Evolutionary conservation across 2,329 filamentous ascomycete genomes (phyloP), one percentile per base, ranked within the genome.

Genomic region (Diaporthe helianthi): DNA sequence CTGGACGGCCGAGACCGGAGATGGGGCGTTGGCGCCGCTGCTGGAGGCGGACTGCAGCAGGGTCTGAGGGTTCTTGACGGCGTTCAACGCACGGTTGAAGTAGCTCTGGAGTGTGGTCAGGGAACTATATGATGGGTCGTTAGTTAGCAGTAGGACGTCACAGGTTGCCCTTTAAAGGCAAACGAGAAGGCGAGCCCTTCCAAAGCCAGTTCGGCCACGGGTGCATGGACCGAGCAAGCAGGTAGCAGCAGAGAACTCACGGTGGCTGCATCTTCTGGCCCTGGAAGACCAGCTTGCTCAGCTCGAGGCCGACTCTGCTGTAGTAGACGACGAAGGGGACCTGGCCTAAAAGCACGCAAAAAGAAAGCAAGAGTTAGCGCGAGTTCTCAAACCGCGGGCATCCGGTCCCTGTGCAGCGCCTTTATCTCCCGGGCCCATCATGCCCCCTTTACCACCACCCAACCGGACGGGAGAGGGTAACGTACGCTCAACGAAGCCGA

Each of bases 261-360:
- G 96, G 96, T 83, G 93, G 94, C 79, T 87, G 85, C 94, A 99
- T 98, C 85, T 92, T 93, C 83, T 95, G 94, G 81, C 90, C 90
- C 77, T 89, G 89, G 85, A 94, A 93, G 75, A 98, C 89, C 75
- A 98, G 87, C 87, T 93, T 97, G 79, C 87, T 88, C 71, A 98
- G 86, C 86, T 99, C 96, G 73, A 94, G 84, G 76, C 87, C 92
- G 79, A 98, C 95, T 81, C 90, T 92, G 78, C 91, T 90, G 87
- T 98, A 99, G 89, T 98, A 98, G 79, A 97, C 79, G 73, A 94
- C 91, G 72, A 90, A 90, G 75, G 96, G 96, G 75, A 94, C 89
- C 84, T 96, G 87, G 81, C 90, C 95, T 98, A 79, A 58, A 53
- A 22, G 29, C 33, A 71, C 51, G 52, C 36, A 68, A 41, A 44